phyloP scores from a whole-genome alignment of 352 stramenopile species.

The Phytophthora niederhauseri region DNA sequence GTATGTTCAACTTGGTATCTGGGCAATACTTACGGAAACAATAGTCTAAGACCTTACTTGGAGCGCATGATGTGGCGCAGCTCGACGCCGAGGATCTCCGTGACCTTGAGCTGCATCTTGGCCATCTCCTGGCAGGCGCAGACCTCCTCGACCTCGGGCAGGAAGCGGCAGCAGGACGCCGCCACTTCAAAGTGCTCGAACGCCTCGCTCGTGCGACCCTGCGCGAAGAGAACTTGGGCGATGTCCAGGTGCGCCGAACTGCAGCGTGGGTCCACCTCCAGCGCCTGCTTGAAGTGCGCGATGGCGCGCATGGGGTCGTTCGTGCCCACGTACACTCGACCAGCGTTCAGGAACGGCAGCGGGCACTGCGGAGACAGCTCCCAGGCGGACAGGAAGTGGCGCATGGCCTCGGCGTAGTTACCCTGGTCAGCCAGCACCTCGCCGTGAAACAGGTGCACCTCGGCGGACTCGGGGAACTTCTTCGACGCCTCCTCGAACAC shows the following conservation, averaged over 20 bases:
- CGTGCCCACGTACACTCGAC: constrained; percentile 81
- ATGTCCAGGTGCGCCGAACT: constrained; percentile 87
- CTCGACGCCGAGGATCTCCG: constrained; percentile 85
- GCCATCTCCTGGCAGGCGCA: constrained; percentile 79
- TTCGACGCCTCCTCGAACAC: constrained; percentile 75
- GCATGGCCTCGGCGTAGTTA: constrained; percentile 84
- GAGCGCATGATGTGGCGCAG: constrained; percentile 86
- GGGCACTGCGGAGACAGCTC: constrained; percentile 80
- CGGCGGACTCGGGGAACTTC: constrained; percentile 69
- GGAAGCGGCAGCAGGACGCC: constrained; percentile 75
- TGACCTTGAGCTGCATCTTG: constrained; percentile 87
- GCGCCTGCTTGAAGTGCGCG: constrained; percentile 80
- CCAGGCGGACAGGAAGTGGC: constrained; percentile 71
- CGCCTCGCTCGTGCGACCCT: constrained; percentile 70
- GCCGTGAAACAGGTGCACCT: constrained; percentile 85
- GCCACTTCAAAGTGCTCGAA: constrained; percentile 80
- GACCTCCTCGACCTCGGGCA: constrained; percentile 85
- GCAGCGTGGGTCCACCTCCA: constrained; percentile 77
- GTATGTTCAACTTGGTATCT: not conserved
- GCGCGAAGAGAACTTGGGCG: constrained; percentile 85
- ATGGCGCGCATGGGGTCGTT: constrained; percentile 86
- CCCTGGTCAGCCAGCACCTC: constrained; percentile 84
- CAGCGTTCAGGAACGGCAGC: constrained; percentile 84
- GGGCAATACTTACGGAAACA: not conserved
- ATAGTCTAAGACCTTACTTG: constrained; percentile 46